These are phyloP conservation scores for Brassica carinata DNA, from an alignment of 345 rosid genomes.

Conservation along the genomic window DNA sequence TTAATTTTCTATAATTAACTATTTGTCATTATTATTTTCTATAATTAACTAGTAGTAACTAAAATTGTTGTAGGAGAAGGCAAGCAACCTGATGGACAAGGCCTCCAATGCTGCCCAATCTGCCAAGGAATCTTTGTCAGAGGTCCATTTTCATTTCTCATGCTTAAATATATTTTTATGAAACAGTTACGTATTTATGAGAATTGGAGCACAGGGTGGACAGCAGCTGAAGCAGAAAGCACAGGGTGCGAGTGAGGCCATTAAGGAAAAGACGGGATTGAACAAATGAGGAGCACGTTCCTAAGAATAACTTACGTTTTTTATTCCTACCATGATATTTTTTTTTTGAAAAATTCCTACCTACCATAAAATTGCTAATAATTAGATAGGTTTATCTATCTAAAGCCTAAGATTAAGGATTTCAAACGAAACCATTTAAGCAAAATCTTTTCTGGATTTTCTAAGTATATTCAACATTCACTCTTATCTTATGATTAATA, in stretches of 20 bases:
- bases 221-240: conserved; percentile 61
- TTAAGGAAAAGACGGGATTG: conserved; percentile 61
- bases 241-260: conserved; percentile 65
- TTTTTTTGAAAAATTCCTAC: no score
- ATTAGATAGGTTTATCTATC: conserved; percentile 35
- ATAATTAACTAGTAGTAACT: neutral
- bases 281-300: conserved; percentile 44
- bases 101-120: conserved; percentile 67
- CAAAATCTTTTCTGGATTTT: neutral
- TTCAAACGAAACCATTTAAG: conserved; percentile 20
- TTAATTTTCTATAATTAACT: no score
- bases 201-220: conserved; percentile 30
- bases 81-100: conserved; percentile 57
- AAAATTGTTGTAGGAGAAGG: conserved; percentile 59
- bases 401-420: conserved; percentile 1
- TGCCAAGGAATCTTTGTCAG: conserved; percentile 57
- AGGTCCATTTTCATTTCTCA: conserved; percentile 44
- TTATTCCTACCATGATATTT: neutral
- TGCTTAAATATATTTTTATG: neutral
- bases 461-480: neutral
- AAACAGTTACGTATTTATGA: neutral
- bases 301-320: conserved; percentile 3
- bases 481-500: conserved; percentile 22
- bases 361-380: conserved; percentile 4
- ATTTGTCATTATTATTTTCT: no score